Evolutionary conservation across 2,329 filamentous ascomycete genomes (phyloP), one percentile per base, ranked within the genome.

Genomic region (Fusarium proliferatum): DNA sequence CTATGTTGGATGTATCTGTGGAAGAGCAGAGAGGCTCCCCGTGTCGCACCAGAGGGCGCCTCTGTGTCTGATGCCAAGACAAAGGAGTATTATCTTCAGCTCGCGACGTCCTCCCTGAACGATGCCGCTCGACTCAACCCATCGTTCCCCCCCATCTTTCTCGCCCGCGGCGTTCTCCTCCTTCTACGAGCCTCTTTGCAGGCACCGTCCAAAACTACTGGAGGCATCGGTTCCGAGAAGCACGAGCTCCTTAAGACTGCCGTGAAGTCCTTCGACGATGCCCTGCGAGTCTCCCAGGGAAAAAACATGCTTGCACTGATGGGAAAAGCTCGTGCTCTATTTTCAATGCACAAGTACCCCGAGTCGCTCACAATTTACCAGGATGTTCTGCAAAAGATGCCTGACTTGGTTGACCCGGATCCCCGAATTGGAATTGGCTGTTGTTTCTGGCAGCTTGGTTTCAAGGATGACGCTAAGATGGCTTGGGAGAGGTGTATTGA

Each of bases 401-500:
- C 96, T 4, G 91, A 94, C 75, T 87, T 98, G 78, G 90, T 93
- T 46, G 96, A 99, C 79, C 96, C 96, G 1, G 96, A 99, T 82
- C 97, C 96, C 75, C 90, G 97, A 76, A 96, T 99, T 76, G 96
- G 96, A 62, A 96, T 99, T 79, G 96, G 96, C 51, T 96, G 94
- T 82, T 99, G 96, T 85, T 92, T 98, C 81, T 99, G 97, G 96
- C 94, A 97, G 82, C 87, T 99, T 34, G 95, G 95, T 16, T 95
- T 94, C 86, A 98, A 97, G 82, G 94, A 97, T 39, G 94, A 97
- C 78, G 96, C 97, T 12, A 96, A 94, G 80, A 86, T 87, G 53
- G 96, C 96, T 17, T 99, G 96, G 96, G 93, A 97, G 80, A 89
- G 96, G 72, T 91, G 93, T 17, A 84, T 98, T 34, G 94, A 97